A percentile compares a stretch with the other conserved stretches of the same genome.
Evolutionary conservation across 495 filamentous ascomycete species (phyloP).

Genomic region (Trypethelium eluteriae): DNA sequence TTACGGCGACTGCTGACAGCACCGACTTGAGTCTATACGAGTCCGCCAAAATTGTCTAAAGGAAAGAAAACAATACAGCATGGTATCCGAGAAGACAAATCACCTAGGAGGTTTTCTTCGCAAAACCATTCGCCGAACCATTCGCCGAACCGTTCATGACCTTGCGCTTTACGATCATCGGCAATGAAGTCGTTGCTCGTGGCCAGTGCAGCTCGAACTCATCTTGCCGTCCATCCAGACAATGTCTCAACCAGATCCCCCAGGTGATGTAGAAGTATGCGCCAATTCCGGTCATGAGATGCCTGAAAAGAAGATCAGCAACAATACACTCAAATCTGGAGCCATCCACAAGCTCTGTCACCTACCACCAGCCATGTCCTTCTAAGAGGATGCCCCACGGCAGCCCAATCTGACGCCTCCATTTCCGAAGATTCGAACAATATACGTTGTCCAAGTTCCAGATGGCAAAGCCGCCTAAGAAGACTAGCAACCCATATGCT

Average conservation of each 20-base stretch:
- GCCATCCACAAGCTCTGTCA: conserved; percentile 21
- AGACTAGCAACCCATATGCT: conserved; percentile 59
- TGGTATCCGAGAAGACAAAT: not conserved
- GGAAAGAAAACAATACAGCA: too few relatives aligned
- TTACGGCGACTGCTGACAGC: too few relatives aligned
- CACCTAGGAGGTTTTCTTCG: conserved; percentile 41
- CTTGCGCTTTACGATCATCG: conserved; percentile 49
- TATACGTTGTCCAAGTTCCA: conserved; percentile 84
- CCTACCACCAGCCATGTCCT: conserved; percentile 96
- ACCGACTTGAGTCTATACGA: too few relatives aligned
- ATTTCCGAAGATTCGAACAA: conserved; percentile 61
- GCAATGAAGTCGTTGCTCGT: conserved; percentile 52
- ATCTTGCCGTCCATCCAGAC: conserved; percentile 39
- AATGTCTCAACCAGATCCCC: conserved; percentile 79
- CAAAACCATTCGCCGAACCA: conserved; percentile 31
- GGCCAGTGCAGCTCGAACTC: conserved; percentile 50
- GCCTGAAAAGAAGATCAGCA: conserved; percentile 40
- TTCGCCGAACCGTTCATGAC: conserved; percentile 1
- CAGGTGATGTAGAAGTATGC: conserved; percentile 82
- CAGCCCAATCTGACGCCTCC: conserved; percentile 65
- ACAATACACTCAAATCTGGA: not conserved
- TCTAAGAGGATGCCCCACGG: conserved; percentile 89
- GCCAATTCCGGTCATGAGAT: conserved; percentile 57
- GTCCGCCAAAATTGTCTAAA: too few relatives aligned
- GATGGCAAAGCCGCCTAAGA: conserved; percentile 74